These are phyloP conservation scores for Polygonum aviculare DNA, from an alignment of 148 eudicot species.

Conservation along the genomic window DNA sequence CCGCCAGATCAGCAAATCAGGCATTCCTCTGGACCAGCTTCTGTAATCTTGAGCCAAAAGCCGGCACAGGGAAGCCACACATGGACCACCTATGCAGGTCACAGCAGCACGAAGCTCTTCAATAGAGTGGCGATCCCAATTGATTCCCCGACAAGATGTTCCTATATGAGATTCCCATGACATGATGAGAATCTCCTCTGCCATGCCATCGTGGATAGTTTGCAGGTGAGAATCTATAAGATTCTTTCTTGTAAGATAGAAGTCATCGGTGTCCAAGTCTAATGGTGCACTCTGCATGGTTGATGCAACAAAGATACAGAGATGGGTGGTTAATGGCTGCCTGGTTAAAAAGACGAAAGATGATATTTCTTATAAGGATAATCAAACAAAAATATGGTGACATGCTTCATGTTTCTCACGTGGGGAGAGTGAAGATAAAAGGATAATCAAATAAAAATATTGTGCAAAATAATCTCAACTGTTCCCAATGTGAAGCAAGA, in stretches of 20 bases:
- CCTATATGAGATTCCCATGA: constrained; percentile 76
- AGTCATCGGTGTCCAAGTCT: constrained; percentile 69
- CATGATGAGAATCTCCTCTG: constrained; percentile 67
- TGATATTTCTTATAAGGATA: too few relatives aligned
- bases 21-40: constrained; percentile 96
- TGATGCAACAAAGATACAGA: background rate
- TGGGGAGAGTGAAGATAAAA: background rate
- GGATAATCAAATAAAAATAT: background rate
- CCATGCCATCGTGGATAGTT: constrained; percentile 59
- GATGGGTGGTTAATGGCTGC: background rate
- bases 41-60: constrained; percentile 80
- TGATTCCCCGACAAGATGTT: constrained; percentile 77
- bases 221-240: constrained; percentile 53
- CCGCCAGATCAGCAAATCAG: constrained; percentile 83
- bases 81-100: constrained; percentile 70
- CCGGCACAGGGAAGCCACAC: constrained; percentile 62
- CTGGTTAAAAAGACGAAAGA: background rate
- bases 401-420: background rate
- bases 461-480: background rate
- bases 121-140: constrained; percentile 70
- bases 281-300: constrained; percentile 73
- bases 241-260: constrained; percentile 45
- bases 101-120: constrained; percentile 76
- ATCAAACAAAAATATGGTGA: too few relatives aligned
- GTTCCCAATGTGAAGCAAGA: background rate